Evolutionary conservation across 1,284 basidiomycete species (phyloP).

Genomic region (Sporisorium iseilematis-ciliati): DNA sequence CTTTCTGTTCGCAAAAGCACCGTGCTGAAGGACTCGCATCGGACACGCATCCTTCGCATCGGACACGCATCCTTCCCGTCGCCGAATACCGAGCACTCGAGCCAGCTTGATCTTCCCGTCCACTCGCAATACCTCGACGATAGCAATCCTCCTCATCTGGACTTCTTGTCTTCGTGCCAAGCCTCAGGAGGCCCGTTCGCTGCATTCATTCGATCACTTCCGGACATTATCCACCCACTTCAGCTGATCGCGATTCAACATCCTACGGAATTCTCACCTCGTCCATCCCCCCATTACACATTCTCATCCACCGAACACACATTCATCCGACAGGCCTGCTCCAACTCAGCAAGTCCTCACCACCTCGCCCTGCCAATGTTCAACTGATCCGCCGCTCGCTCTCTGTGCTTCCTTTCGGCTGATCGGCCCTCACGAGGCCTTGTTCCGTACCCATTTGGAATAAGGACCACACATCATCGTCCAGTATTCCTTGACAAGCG

Average conservation of each 20-base stretch:
- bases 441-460: not conserved
- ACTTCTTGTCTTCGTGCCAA: not conserved
- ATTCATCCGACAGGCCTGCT: conserved; percentile 5
- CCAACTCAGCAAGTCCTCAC: conserved; percentile 8
- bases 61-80: not conserved
- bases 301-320: not conserved
- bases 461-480: too few species aligned
- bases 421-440: conserved; percentile 4
- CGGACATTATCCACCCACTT: not conserved
- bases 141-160: not conserved
- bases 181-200: conserved; percentile 3
- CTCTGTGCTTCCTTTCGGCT: conserved; percentile 15
- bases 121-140: not conserved
- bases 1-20: too few species aligned
- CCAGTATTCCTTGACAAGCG: not conserved
- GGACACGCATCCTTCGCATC: too few species aligned
- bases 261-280: not conserved
- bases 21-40: conserved; percentile 1
- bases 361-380: conserved; percentile 21
- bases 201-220: conserved; percentile 1
- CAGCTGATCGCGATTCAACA: not conserved
- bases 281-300: not conserved
- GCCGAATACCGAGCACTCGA: not conserved
- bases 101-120: not conserved
- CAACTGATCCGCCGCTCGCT: conserved; percentile 5